Conservation (phyloP, 805 yeast genomes). For the Barnettozyma populi region DNA sequence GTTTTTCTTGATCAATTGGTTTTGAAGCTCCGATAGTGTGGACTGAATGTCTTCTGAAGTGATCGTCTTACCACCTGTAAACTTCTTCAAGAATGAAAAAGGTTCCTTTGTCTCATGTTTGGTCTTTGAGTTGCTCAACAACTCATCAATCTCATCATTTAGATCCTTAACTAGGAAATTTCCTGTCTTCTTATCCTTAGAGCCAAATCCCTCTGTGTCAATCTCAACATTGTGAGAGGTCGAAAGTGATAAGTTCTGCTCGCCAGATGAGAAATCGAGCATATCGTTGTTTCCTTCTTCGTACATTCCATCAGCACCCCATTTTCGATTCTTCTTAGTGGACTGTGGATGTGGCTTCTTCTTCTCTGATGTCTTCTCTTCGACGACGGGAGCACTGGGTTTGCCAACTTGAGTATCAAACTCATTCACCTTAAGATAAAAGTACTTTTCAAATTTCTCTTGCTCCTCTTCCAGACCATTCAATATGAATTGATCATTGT, state of each 20-base stretch:
- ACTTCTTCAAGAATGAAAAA: conserved; percentile 53
- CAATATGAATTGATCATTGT: conserved; percentile 26
- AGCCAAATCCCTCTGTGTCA: conserved; percentile 34
- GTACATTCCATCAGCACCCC: conserved; percentile 60
- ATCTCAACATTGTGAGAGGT: conserved; percentile 17
- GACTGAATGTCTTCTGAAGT: conserved; percentile 59
- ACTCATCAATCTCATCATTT: conserved; percentile 44
- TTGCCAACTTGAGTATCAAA: conserved; percentile 13
- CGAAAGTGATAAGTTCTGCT: conserved; percentile 13
- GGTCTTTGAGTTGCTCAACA: conserved; percentile 28
- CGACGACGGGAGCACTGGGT: conserved; percentile 12
- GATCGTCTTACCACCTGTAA: conserved; percentile 66
- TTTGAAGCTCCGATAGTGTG: conserved; percentile 59
- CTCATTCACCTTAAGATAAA: conserved; percentile 31
- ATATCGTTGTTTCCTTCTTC: conserved; percentile 39
- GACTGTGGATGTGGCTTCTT: conserved; percentile 16
- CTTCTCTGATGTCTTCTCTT: conserved; percentile 4
- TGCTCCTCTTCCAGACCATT: conserved; percentile 29
- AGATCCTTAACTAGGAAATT: conserved; percentile 64
- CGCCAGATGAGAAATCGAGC: conserved; percentile 50
- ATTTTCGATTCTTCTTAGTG: conserved; percentile 48
- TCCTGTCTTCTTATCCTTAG: conserved; percentile 40
- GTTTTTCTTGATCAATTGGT: conserved; percentile 77
- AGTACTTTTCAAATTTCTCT: conserved; percentile 33
- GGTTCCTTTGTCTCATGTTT: conserved; percentile 32